A percentile compares a stretch with the other conserved stretches of the same genome.
Conservation (phyloP, 2,329 filamentous ascomycete species). For the Graphilbum sp. region DNA sequence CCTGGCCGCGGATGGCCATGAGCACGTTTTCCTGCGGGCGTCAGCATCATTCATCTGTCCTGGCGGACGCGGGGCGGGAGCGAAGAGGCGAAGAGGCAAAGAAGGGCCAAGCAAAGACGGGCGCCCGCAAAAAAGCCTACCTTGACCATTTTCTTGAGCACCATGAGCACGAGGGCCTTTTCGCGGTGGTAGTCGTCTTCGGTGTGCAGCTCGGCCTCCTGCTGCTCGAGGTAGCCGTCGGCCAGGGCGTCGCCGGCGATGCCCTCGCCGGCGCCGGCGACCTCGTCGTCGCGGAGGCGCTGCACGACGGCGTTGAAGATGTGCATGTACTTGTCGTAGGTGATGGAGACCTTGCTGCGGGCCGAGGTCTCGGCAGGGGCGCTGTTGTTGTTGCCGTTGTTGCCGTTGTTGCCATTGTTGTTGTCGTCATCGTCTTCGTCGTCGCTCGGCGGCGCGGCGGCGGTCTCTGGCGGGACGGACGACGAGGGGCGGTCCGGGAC, state of each 20-base stretch:
- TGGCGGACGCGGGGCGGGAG: no score
- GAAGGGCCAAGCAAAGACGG: no score
- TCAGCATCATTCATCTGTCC: no score
- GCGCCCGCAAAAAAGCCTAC: constrained; percentile 30
- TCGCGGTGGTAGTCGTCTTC: constrained; percentile 72
- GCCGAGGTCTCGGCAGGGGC: constrained; percentile 16
- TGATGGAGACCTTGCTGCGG: constrained; percentile 64
- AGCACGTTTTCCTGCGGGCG: constrained; percentile 60
- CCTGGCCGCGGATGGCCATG: constrained; percentile 57
- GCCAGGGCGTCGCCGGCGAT: constrained; percentile 70
- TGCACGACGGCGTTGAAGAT: constrained; percentile 79
- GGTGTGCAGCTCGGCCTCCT: constrained; percentile 63
- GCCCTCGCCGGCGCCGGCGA: constrained; percentile 54
- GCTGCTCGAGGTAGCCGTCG: constrained; percentile 83
- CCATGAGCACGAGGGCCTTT: constrained; percentile 58
- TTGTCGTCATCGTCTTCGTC: constrained; percentile 12
- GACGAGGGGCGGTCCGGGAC: neutral
- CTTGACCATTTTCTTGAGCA: constrained; percentile 92
- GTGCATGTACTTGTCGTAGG: constrained; percentile 84
- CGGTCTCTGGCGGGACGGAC: no score
- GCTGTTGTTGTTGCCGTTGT: no score
- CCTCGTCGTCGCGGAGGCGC: constrained; percentile 70
- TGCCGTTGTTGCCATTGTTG: no score
- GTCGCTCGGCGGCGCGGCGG: no score
- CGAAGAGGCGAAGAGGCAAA: no score